Base-by-base conservation (phyloP, 305 asterid genomes). In the Lippia alba region DNA sequence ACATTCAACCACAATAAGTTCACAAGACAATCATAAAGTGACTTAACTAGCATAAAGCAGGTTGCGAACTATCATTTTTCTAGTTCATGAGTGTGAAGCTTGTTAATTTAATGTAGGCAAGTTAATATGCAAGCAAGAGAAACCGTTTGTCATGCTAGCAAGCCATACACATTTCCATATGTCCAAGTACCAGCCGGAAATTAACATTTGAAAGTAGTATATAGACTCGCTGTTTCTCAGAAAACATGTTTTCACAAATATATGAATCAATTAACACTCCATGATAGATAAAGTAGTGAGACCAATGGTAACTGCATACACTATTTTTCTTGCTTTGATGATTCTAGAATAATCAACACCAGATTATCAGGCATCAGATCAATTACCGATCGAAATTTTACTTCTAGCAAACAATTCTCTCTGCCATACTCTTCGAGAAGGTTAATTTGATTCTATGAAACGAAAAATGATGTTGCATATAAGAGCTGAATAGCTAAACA, bases 331-430 rank as follows among this genome's bases (percentile, higher is more conserved):
- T 49, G 45, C 32, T 53, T 39, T 64, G 7, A 15, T 10, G 9
- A 49, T 8, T 64, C 14, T 24, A 64, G 58, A 48, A 64, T 53
- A 50, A n/a, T 46, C 7, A 51, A 19, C 49, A 48, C 18, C 16
- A 12, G 61, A 56, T 3, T 56, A 24, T 12, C 39, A 19, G 30
- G 59, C 45, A 39, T 9, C 45, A 39, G 0, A 54, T 54, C 59
- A 19, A 9, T 54, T 17, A 20, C 10, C 16, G 24, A 4, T 56
- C 61, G 9, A 8, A 5, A 51, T 15, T n/a, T 48, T 14, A 56
- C 61, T 8, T 55, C 54, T 12, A 39, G 39, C 55, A 54, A 40
- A 55, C n/a, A 55, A 41, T 68, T 68, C 12, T 44, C 18, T 45
- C 56, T 34, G 32, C 8, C 36, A 24, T 24, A 24, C 30, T 24